Evolutionary conservation across 2,329 filamentous ascomycete species (phyloP), one percentile per base, ranked within the genome.

Genomic region (Ophiobolus disseminans): DNA sequence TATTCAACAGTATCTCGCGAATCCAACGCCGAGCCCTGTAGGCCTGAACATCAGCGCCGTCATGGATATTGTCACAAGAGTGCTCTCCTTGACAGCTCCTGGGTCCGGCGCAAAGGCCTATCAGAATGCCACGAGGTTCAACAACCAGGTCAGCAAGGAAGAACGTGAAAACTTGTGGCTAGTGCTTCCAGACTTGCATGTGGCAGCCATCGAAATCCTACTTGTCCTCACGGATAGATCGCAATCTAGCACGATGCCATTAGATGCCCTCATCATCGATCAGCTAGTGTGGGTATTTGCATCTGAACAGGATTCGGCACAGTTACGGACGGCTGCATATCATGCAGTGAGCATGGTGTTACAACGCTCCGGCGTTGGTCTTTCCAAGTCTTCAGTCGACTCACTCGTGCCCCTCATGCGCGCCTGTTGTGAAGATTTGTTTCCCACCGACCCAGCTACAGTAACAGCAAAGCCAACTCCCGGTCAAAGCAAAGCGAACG

Each of bases 131-230:
- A 44, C 84, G n/a, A 83, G 86, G 51, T 78, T 86, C 50, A 92
- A 91, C 60, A 79, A 86, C 6, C 87, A 90, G 54, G 84, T 94
- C 54, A 82, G 86, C 23, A 51, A 88, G 52, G 89, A 95, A 40
- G 93, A 97, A 73, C 87, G 87, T 52, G 90, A 96, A 43, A 84
- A 86, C 35, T 79, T 97, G 3, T 92, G 89, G 83, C 76, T 82
- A 37, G 78, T 84, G 14, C 79, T 97, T 9, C 89, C 92, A 4
- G 79, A 82, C 8, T 82, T 97, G 30, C 91, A 97, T 64, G 73
- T 86, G 11, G 85, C 88, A 11, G 82, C 84, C n/a, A 75, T 96
- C 44, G 73, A 82, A 17, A 73, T 96, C 1, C 73, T 90, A 17
- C 70, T 78, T 7, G 73, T 77, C 9, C 66, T 94, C 36, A 68